Evolutionary conservation across 73 alveolate genomes (phyloP).

Genomic region (Paramecium biaurelia): DNA sequence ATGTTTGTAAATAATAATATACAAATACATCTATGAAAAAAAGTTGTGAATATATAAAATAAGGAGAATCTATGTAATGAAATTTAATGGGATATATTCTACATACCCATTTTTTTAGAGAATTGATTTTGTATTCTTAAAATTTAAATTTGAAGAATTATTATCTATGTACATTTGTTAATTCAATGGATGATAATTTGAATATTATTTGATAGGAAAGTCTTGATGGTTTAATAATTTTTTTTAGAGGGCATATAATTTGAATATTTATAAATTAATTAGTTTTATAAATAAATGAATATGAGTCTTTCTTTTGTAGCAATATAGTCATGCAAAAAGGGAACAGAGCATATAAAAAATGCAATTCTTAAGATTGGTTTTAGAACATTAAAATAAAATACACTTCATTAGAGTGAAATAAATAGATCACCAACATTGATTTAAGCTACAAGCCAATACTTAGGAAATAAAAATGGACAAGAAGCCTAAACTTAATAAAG

Average conservation of each 20-base stretch:
- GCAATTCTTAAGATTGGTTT: background rate
- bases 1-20: too few relatives aligned
- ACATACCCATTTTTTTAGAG: too few relatives aligned
- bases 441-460: background rate
- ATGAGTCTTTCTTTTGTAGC: background rate
- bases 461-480: background rate
- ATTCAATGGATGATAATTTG: background rate
- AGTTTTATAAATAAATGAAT: background rate
- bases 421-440: constrained; percentile 10
- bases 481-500: background rate
- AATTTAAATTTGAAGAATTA: too few relatives aligned
- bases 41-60: too few relatives aligned
- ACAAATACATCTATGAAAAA: too few relatives aligned
- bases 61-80: too few relatives aligned
- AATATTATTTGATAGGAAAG: background rate
- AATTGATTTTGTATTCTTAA: too few relatives aligned
- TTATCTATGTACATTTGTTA: too few relatives aligned
- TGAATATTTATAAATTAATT: background rate
- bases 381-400: background rate
- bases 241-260: background rate
- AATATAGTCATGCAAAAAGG: background rate
- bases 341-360: background rate
- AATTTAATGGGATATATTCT: too few relatives aligned
- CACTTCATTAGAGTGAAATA: background rate
- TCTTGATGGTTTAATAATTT: background rate